Conservation (phyloP, 78 protist genomes). For the Dictyostelium purpureum region DNA sequence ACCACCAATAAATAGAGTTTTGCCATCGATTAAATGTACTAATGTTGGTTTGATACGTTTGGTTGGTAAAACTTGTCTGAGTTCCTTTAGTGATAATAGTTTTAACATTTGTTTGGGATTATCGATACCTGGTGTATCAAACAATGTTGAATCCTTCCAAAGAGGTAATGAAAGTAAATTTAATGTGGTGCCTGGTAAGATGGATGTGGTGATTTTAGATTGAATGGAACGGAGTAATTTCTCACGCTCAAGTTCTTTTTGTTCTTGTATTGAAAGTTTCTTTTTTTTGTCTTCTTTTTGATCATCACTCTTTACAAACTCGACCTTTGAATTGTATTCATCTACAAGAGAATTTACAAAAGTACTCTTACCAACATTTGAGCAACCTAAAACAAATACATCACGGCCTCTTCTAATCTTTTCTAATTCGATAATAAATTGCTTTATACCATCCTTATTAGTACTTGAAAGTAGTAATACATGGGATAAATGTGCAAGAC, state of each 20-base stretch:
- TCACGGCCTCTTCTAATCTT: conserved; percentile 41
- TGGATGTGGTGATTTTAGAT: conserved; percentile 36
- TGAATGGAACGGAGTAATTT: not conserved
- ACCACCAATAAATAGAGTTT: conserved; percentile 60
- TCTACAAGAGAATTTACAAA: conserved; percentile 45
- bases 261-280: not conserved
- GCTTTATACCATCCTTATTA: conserved; percentile 34
- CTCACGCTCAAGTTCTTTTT: conserved; percentile 4
- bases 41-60: conserved; percentile 54
- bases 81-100: conserved; percentile 15
- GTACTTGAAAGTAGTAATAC: conserved; percentile 7
- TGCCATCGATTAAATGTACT: conserved; percentile 37
- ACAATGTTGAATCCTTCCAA: conserved; percentile 54
- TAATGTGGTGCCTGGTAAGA: conserved; percentile 75
- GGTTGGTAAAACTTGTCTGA: conserved; percentile 40
- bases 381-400: conserved; percentile 76
- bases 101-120: conserved; percentile 65
- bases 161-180: conserved; percentile 65
- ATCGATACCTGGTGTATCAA: conserved; percentile 79
- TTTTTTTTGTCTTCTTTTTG: not conserved
- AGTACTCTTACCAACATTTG: conserved; percentile 71
- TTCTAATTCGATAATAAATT: conserved; percentile 38
- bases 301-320: not conserved
- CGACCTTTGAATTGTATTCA: conserved; percentile 28
- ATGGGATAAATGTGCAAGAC: conserved; percentile 7